Conservation (phyloP, 306 rosid species). For the Ammopiptanthus mongolicus region DNA sequence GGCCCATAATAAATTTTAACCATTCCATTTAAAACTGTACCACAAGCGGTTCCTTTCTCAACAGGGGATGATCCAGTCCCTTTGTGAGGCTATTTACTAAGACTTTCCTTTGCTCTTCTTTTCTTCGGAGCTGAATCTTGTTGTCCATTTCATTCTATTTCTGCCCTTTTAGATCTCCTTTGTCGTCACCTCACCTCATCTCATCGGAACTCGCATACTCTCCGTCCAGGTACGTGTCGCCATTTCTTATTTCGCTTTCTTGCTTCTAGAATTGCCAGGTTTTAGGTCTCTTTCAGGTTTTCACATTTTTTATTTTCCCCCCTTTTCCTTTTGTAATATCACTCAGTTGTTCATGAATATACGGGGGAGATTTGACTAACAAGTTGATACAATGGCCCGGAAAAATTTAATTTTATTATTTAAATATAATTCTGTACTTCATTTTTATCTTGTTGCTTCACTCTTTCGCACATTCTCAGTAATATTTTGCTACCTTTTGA, state of each 20-base stretch:
- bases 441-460: neutral
- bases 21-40: too few relatives aligned
- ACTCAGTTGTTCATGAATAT: neutral
- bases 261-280: neutral
- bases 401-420: neutral
- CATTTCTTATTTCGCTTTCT: neutral
- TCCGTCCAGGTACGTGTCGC: conserved; percentile 9
- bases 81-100: too few relatives aligned
- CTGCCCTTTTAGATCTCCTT: conserved; percentile 19
- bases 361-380: conserved; percentile 17
- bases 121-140: neutral
- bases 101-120: neutral
- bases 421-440: neutral
- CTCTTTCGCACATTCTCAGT: neutral
- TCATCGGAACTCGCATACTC: neutral
- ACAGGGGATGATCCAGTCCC: too few relatives aligned
- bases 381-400: neutral
- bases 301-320: neutral
- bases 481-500: conserved; percentile 2
- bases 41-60: too few relatives aligned
- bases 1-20: too few relatives aligned
- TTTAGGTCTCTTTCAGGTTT: conserved; percentile 31
- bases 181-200: conserved; percentile 19
- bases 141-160: too few relatives aligned
- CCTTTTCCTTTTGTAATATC: conserved; percentile 13